A percentile compares a stretch with the other conserved stretches of the same genome.
phyloP scores from a whole-genome alignment of 257 asterid species.

The Solanum virginianum region DNA sequence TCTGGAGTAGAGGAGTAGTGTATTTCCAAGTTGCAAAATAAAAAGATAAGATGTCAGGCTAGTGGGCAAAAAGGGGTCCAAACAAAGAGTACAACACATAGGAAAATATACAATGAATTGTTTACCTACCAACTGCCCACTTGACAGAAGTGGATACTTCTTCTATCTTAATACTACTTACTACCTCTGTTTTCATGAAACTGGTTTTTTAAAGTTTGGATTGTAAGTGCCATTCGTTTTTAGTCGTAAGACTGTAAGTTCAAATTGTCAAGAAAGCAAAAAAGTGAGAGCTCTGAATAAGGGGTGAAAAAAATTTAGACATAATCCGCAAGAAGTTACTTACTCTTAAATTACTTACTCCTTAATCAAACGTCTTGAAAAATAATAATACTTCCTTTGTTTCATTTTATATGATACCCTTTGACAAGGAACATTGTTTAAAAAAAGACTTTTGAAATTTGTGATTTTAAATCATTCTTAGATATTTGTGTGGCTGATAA shows the following conservation, averaged over 20 bases:
- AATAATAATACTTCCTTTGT: too few relatives aligned
- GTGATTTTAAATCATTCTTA: too few relatives aligned
- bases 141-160: neutral
- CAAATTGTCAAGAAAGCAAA: too few relatives aligned
- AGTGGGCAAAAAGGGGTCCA: neutral
- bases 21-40: neutral
- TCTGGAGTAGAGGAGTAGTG: neutral
- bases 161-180: neutral
- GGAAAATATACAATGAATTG: neutral
- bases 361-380: too few relatives aligned
- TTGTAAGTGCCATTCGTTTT: accelerated
- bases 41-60: neutral
- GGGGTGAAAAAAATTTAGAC: neutral
- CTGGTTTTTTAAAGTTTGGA: neutral
- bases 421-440: too few relatives aligned
- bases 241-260: too few relatives aligned
- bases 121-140: neutral
- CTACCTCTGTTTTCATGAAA: neutral
- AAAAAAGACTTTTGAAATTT: too few relatives aligned
- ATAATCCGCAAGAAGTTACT: neutral
- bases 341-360: neutral
- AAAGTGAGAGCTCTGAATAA: too few relatives aligned
- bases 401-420: too few relatives aligned
- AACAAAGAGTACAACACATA: neutral
- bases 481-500: too few relatives aligned